Conservation (phyloP, 2,329 filamentous ascomycete genomes). For the Furcasterigmium sp. region DNA sequence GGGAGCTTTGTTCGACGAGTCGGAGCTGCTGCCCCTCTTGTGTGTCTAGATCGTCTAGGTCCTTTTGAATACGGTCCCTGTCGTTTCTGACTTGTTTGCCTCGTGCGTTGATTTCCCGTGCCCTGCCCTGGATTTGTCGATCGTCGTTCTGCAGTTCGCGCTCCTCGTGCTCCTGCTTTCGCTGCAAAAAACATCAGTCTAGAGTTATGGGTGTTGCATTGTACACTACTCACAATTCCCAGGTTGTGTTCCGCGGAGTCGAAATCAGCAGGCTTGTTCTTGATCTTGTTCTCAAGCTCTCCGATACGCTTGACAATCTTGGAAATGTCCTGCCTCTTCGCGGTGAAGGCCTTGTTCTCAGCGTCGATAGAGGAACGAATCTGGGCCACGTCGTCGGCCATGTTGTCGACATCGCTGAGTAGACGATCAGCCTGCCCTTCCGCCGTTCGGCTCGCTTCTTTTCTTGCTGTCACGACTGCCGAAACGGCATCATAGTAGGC, state of each 20-base stretch:
- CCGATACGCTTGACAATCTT: slow-evolving; percentile 53
- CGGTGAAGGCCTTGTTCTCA: slow-evolving; percentile 42
- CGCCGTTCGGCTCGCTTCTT: slow-evolving; percentile 44
- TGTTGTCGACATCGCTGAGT: slow-evolving; percentile 31
- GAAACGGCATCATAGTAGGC: slow-evolving; percentile 57
- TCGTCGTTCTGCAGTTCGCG: slow-evolving; percentile 44
- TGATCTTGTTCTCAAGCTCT: slow-evolving; percentile 56
- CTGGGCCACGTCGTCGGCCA: slow-evolving; percentile 8
- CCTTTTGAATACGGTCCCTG: slow-evolving; percentile 32
- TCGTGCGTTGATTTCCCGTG: slow-evolving; percentile 34
- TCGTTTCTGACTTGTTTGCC: slow-evolving; percentile 34
- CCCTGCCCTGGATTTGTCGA: slow-evolving; percentile 29
- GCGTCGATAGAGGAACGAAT: slow-evolving; percentile 41
- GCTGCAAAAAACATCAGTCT: slow-evolving; percentile 32
- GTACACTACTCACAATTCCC: slow-evolving; percentile 56
- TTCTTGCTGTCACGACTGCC: slow-evolving; percentile 48
- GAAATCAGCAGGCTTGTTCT: slow-evolving; percentile 60
- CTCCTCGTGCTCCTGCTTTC: slow-evolving; percentile 52
- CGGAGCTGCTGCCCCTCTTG: slow-evolving; percentile 68
- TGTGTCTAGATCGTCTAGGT: slow-evolving; percentile 61
- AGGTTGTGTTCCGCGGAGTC: slow-evolving; percentile 67
- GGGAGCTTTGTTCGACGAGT: slow-evolving; percentile 55
- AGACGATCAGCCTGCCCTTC: slow-evolving; percentile 46
- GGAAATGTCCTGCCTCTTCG: slow-evolving; percentile 46
- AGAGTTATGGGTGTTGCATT: no score